Evolutionary conservation across 1,284 basidiomycete genomes (phyloP).

Genomic region (Sanghuangporus baumii): DNA sequence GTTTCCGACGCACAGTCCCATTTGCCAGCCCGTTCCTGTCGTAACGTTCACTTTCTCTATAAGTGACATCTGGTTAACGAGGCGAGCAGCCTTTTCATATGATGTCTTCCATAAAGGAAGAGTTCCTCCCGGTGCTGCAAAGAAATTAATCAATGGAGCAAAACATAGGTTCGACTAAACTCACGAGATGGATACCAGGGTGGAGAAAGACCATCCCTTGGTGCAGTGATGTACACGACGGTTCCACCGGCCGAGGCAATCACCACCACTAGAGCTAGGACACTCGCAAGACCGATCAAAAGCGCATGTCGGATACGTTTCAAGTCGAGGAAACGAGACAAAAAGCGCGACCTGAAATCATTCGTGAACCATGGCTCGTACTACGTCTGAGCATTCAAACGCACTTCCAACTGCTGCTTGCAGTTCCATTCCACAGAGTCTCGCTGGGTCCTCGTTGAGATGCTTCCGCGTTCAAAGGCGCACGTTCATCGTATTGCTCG

Average conservation of each 20-base stretch:
- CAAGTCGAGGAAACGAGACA: background rate
- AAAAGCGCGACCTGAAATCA: background rate
- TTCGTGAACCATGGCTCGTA: background rate
- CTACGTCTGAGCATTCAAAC: too few relatives aligned
- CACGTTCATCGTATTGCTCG: slow-evolving; percentile 10
- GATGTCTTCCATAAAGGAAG: slow-evolving; percentile 11
- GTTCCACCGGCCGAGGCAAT: background rate
- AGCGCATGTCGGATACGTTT: background rate
- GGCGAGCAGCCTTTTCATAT: slow-evolving; percentile 13
- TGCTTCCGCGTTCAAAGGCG: background rate
- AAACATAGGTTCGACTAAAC: background rate
- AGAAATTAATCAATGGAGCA: background rate
- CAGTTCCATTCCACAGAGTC: background rate
- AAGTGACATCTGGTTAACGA: slow-evolving; percentile 16
- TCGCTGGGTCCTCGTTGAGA: background rate
- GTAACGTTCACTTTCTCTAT: slow-evolving; percentile 18
- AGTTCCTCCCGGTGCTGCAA: slow-evolving; percentile 14
- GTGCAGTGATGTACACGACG: slow-evolving; percentile 1
- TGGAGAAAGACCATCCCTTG: slow-evolving; percentile 14
- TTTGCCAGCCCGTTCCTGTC: slow-evolving; percentile 18
- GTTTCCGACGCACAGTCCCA: slow-evolving; percentile 18
- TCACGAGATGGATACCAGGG: slow-evolving; percentile 18
- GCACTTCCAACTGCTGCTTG: too few relatives aligned
- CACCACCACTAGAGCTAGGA: background rate
- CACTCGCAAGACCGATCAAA: background rate